Base-by-base conservation (phyloP, 2,329 filamentous ascomycete species). In the Arthroderma sp. region DNA sequence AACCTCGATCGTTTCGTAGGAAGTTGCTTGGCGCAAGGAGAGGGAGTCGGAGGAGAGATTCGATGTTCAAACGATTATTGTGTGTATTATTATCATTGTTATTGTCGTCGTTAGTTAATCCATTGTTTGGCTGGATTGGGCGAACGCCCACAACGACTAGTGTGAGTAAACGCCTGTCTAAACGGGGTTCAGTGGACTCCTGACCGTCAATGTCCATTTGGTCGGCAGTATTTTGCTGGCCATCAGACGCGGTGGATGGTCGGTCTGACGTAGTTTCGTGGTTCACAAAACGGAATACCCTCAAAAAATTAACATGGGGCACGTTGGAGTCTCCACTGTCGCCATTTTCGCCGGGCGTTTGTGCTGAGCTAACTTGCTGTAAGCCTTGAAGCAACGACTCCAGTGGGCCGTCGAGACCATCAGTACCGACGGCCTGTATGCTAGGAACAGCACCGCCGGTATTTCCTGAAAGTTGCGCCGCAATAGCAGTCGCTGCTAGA, bases 131-230 rank as follows among this genome's bases (percentile, higher is more conserved):
- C 30, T 73, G 77, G 47, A 82, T 78, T 28, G 78, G 80, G 43
- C 79, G 68, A 45, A 83, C 81, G 44, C 80, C 80, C 36, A 83
- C 79, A 43, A 83, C 79, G 37, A 83, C 81, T 49, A 83, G 72
- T 6, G 80, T 80, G 34, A 82, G 75, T 61, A 79, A 80, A 22
- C 79, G 69, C 39, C 73, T 73, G 45, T 72, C 71, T 27, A 55
- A 48, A 43, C 65, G 65, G 33, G 66, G 65, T 22, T 66, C 67
- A 38, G 62, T 47, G 50, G 57, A 55, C 6, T 33, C 36, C 9
- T 41, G 42, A 4, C 61, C 63, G 38, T 69, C 66, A 39, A 63
- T 44, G 45, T 65, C 61, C 56, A 65, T 63, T 40, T 60, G 57
- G 49, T 64, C 61, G 4, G 49, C 45, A 36, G 50, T 44, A 29